A percentile compares a stretch with the other conserved stretches of the same genome.
phyloP scores from a whole-genome alignment of 208 protist species.

The Kentomonas sorsogonicus region DNA sequence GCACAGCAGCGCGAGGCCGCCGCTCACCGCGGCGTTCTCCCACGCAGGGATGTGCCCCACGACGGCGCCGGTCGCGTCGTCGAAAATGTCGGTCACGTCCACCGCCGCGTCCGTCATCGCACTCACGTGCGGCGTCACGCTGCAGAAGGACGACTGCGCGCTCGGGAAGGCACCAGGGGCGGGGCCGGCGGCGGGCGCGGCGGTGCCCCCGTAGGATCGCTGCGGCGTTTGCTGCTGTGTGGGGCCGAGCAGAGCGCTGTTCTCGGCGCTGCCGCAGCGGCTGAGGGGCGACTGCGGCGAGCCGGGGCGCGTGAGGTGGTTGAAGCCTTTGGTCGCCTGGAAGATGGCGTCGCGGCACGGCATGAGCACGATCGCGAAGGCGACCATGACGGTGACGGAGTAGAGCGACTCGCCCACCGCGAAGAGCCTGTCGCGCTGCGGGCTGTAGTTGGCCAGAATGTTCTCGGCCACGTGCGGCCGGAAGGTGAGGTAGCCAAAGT shows the following conservation, averaged over 20 bases:
- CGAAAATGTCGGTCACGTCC: no score
- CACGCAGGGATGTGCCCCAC: no score
- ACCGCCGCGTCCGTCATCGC: no score
- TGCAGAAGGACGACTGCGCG: no score
- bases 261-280: no score
- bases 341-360: conserved; percentile 54
- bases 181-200: no score
- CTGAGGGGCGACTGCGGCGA: no score
- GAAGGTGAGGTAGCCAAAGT: conserved; percentile 51
- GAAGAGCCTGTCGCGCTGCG: conserved; percentile 39
- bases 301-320: conserved; percentile 22
- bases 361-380: conserved; percentile 58
- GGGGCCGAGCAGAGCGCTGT: no score
- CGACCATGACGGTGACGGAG: conserved; percentile 45
- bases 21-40: conserved; percentile 33
- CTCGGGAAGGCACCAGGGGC: no score
- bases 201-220: no score
- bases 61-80: no score
- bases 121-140: conserved; percentile 25
- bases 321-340: conserved; percentile 48
- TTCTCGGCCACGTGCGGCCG: conserved; percentile 45
- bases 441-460: conserved; percentile 65
- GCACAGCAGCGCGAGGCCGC: conserved; percentile 28
- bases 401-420: conserved; percentile 37
- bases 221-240: no score